phyloP scores from a whole-genome alignment of 2,329 filamentous ascomycete species.

The Huntiella savannae region DNA sequence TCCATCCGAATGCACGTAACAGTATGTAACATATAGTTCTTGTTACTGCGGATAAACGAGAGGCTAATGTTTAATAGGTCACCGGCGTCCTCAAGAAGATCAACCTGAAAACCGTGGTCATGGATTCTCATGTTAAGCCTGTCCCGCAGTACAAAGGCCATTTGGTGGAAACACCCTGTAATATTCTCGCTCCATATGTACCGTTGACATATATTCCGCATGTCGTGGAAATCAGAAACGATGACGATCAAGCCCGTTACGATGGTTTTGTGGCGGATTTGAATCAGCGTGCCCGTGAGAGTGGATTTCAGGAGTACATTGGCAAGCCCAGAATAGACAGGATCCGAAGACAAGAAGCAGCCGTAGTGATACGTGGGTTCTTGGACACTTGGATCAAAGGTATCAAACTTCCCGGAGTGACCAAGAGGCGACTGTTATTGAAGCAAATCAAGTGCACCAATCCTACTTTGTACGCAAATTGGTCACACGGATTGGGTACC shows the following conservation, averaged over 20 bases:
- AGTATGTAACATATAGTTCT: background rate
- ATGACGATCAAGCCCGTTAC: slow-evolving; percentile 22
- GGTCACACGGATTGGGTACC: slow-evolving; percentile 2
- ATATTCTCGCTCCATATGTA: slow-evolving; percentile 39
- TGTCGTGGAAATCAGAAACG: slow-evolving; percentile 34
- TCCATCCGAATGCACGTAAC: background rate
- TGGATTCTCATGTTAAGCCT: slow-evolving; percentile 30
- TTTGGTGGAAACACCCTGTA: slow-evolving; percentile 39
- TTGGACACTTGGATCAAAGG: slow-evolving; percentile 34
- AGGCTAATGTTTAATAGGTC: background rate
- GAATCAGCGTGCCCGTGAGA: slow-evolving; percentile 6
- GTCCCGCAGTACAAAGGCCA: slow-evolving; percentile 41
- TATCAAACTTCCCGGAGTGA: slow-evolving; percentile 20
- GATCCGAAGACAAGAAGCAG: slow-evolving; percentile 7
- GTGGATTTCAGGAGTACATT: slow-evolving; percentile 8
- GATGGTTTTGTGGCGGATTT: slow-evolving; percentile 7
- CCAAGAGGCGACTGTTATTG: slow-evolving; percentile 1
- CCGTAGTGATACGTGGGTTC: slow-evolving; percentile 3
- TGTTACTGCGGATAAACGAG: background rate
- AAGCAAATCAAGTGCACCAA: slow-evolving; percentile 4
- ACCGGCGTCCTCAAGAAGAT: background rate
- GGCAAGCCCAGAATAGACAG: slow-evolving; percentile 7
- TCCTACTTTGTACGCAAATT: background rate
- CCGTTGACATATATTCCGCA: slow-evolving; percentile 42
- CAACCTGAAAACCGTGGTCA: slow-evolving; percentile 20